Evolutionary conservation across 805 yeast species (phyloP).

Genomic region (Groenewaldozyma tartarivorans): DNA sequence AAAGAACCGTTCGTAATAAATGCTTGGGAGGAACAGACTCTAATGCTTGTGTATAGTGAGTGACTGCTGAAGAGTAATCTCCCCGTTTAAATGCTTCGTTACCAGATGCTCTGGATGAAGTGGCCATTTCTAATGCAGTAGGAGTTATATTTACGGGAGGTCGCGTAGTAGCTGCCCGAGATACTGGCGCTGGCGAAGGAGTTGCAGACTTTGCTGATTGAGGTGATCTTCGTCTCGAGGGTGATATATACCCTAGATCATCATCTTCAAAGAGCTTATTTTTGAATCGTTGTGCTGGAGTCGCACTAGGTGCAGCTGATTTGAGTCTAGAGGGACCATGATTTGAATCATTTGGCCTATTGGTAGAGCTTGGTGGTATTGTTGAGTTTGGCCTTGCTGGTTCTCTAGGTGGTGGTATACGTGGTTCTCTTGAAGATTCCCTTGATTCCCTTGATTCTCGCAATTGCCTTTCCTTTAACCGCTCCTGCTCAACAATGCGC

Average conservation of each 20-base stretch:
- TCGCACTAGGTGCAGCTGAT: constrained; percentile 13
- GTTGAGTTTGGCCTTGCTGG: too few relatives aligned
- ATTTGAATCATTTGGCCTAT: not conserved
- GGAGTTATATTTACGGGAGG: constrained; percentile 20
- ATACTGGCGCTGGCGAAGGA: constrained; percentile 11
- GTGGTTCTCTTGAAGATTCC: not conserved
- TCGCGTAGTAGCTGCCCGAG: constrained; percentile 14
- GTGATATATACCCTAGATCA: constrained; percentile 13
- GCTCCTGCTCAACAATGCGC: too few relatives aligned
- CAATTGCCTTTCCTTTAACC: not conserved
- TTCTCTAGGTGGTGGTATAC: not conserved
- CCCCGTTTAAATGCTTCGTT: constrained; percentile 66
- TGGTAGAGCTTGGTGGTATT: too few relatives aligned
- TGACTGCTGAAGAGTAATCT: constrained; percentile 61
- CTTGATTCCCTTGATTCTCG: not conserved
- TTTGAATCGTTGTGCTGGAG: constrained; percentile 19
- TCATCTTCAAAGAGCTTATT: constrained; percentile 8
- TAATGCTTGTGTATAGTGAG: constrained; percentile 48
- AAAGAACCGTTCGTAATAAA: constrained; percentile 53
- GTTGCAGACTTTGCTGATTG: constrained; percentile 7
- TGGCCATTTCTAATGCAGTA: constrained; percentile 24
- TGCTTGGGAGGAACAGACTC: constrained; percentile 54
- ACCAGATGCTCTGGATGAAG: constrained; percentile 36
- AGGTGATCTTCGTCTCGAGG: constrained; percentile 12
- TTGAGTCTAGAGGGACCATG: constrained; percentile 4